These are phyloP conservation scores for Galerina marginata DNA, from an alignment of 768 basidiomycete species.

Conservation along the genomic window DNA sequence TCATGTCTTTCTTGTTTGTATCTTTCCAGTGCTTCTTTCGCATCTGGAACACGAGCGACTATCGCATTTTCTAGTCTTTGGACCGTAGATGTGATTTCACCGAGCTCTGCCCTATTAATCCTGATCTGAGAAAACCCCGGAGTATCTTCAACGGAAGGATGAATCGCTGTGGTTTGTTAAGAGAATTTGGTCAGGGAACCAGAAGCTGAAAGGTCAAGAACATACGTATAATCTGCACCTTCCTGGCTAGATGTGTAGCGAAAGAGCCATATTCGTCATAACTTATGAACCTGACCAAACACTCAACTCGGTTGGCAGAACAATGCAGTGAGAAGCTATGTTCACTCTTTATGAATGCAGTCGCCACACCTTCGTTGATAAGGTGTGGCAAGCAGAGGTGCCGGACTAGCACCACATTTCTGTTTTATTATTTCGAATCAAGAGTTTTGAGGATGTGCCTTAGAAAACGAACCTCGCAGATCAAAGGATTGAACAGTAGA, in stretches of 20 bases:
- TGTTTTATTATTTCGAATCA: background rate
- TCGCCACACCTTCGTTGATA: background rate
- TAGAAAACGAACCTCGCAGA: slow-evolving; percentile 1
- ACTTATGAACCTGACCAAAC: background rate
- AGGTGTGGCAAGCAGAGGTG: background rate
- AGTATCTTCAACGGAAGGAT: too few species aligned
- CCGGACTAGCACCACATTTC: slow-evolving; percentile 1
- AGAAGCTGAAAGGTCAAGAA: too few species aligned
- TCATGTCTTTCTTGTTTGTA: background rate
- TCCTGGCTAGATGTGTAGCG: too few species aligned
- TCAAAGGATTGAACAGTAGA: slow-evolving; percentile 4
- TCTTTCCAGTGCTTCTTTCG: background rate
- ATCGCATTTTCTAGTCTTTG: background rate
- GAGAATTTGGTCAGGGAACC: too few species aligned
- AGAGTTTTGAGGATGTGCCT: background rate
- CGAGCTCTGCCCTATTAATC: background rate
- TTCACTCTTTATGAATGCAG: background rate
- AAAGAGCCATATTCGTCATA: too few species aligned
- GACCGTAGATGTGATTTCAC: background rate
- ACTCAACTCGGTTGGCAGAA: too few species aligned
- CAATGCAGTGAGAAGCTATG: too few species aligned
- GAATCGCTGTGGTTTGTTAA: too few species aligned
- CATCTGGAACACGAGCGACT: background rate
- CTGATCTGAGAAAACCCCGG: background rate
- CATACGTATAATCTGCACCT: too few species aligned